phyloP scores from a whole-genome alignment of 352 stramenopile species.

The Phytophthora aleatoria region DNA sequence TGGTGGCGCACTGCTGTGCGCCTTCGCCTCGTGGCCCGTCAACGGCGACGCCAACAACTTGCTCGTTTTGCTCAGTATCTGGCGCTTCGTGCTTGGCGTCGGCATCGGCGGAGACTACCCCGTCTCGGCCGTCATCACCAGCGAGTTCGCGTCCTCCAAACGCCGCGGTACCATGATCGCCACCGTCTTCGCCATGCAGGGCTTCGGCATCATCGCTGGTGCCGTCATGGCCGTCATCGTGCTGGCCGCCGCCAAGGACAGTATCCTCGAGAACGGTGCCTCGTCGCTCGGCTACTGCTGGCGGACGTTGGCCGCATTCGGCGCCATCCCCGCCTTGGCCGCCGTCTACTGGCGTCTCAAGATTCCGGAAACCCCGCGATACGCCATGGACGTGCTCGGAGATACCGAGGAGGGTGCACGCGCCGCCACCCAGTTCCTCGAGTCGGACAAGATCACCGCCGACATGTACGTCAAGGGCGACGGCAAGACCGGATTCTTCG shows the following conservation, averaged over 20 bases:
- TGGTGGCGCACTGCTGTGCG: slow-evolving; percentile 37
- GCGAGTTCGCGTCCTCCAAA: slow-evolving; percentile 48
- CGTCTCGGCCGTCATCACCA: slow-evolving; percentile 58
- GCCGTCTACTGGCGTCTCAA: slow-evolving; percentile 57
- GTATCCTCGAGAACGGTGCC: slow-evolving; percentile 37
- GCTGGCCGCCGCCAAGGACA: slow-evolving; percentile 31
- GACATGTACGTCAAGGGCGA: slow-evolving; percentile 51
- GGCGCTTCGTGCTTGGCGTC: slow-evolving; percentile 56
- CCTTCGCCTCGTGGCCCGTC: slow-evolving; percentile 43
- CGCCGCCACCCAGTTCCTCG: slow-evolving; percentile 41
- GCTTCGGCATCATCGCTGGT: slow-evolving; percentile 47
- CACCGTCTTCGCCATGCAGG: slow-evolving; percentile 62
- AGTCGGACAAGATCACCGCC: slow-evolving; percentile 40
- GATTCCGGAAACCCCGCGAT: slow-evolving; percentile 49
- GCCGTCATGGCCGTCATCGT: slow-evolving; percentile 43
- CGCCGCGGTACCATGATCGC: slow-evolving; percentile 53
- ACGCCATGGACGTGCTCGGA: slow-evolving; percentile 51
- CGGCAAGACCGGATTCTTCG: slow-evolving; percentile 45
- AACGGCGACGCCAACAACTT: slow-evolving; percentile 52
- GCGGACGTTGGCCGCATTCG: slow-evolving; percentile 48
- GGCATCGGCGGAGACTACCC: slow-evolving; percentile 62
- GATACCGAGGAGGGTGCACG: slow-evolving; percentile 37
- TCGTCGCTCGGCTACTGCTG: slow-evolving; percentile 52
- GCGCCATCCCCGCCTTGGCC: slow-evolving; percentile 41
- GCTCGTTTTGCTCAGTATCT: slow-evolving; percentile 55